Base-by-base conservation (phyloP, 306 rosid genomes). In the Cicer judaicum region DNA sequence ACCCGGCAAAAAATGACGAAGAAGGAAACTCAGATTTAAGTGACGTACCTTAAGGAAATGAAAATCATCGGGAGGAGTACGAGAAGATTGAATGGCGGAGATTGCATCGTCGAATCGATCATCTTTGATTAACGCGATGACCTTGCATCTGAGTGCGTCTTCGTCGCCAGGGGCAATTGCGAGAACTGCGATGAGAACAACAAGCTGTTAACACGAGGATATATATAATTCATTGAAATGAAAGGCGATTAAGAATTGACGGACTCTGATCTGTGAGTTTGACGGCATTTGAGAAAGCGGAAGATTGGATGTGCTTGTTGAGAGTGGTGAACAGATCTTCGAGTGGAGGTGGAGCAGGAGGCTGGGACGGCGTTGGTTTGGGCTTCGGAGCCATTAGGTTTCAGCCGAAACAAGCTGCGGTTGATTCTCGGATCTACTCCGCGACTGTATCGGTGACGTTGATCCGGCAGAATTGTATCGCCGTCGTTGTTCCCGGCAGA, bases 291-390 rank as follows among this genome's bases (percentile, higher is more conserved):
- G 86, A 86, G 80, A 75, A 87, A 7, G 91, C 82, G 34, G 88
- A 84, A 74, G 78, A 56, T 64, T 90, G 83, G 75, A 94, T 87
- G 89, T 88, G 96, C 14, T 82, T 76, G 88, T 84, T 86, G 59
- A 94, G 91, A 1, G 90, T 66, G 11, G 89, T 39, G 87, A 94
- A 94, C 16, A 92, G 97, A 86, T 94, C 99, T 86, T 92, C 97
- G 70, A 92, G 79, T 10, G 89, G 72, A 14, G 92, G 95, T 1
- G 94, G 90, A 67, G 93, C 83, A 46, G 84, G 87, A 36, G 83
- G 68, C 67, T 72, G 80, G 8, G 81, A 43, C 79, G 84, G 62
- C 10, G 83, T 78, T 41, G 89, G 44, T 70, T 87, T 90, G 13
- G 87, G 66, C 86, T 92, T 94, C 79, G 99, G 99, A 79, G 97